phyloP scores from a whole-genome alignment of 805 yeast genomes.

The Hanseniaspora osmophila region DNA sequence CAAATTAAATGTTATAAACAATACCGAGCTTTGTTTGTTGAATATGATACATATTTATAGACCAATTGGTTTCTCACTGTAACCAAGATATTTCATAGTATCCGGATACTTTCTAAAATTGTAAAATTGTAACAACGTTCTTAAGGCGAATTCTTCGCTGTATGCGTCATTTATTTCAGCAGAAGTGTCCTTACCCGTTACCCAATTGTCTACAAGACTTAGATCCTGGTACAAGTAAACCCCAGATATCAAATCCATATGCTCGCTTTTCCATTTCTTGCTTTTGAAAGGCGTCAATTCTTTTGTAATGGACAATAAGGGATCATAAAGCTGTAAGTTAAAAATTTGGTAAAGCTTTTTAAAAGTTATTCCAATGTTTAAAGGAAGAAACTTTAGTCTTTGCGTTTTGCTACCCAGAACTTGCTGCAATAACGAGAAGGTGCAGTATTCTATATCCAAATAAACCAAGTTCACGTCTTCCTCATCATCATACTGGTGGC shows the following conservation, averaged over 20 bases:
- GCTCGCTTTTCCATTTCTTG: constrained; percentile 81
- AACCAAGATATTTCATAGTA: constrained; percentile 45
- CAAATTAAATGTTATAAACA: too few relatives aligned
- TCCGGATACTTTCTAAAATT: constrained; percentile 43
- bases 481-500: neutral
- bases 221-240: constrained; percentile 66
- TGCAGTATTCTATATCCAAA: constrained; percentile 10
- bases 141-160: constrained; percentile 72
- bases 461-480: constrained; percentile 5
- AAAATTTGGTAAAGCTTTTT: constrained; percentile 37
- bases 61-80: constrained; percentile 23
- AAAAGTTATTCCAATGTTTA: constrained; percentile 20
- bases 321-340: constrained; percentile 48
- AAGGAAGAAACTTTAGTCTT: constrained; percentile 29
- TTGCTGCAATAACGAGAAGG: constrained; percentile 39
- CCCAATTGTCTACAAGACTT: constrained; percentile 73
- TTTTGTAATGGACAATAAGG: constrained; percentile 61
- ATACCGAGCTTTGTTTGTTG: too few relatives aligned
- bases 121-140: constrained; percentile 69
- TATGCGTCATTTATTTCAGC: constrained; percentile 63
- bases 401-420: constrained; percentile 58
- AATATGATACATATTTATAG: neutral
- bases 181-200: constrained; percentile 66
- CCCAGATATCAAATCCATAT: constrained; percentile 85
- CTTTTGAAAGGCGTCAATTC: constrained; percentile 82